These are phyloP conservation scores for Allium fistulosum DNA, from an alignment of 106 monocot genomes.

Conservation along the genomic window DNA sequence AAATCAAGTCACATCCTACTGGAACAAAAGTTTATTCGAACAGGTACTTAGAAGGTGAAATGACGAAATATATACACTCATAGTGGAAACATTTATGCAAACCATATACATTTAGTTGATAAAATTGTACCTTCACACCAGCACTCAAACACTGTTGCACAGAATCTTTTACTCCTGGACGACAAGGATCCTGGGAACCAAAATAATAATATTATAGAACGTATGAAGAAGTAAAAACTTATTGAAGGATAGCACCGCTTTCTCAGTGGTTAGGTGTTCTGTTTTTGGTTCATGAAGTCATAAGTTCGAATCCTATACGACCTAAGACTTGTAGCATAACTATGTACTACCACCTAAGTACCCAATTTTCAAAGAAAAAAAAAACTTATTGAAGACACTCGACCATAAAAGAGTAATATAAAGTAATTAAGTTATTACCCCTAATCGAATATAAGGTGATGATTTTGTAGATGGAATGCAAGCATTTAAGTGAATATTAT, in stretches of 20 bases:
- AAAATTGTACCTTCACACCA: conserved; percentile 70
- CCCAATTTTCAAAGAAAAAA: no score
- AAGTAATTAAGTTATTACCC: neutral
- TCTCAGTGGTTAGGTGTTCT: neutral
- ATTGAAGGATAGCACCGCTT: neutral
- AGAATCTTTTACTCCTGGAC: conserved; percentile 77
- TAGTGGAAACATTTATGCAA: neutral
- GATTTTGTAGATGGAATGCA: neutral
- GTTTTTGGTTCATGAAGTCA: neutral
- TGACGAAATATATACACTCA: neutral
- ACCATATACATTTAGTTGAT: neutral
- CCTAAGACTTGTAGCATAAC: no score
- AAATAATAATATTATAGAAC: neutral
- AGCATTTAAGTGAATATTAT: neutral
- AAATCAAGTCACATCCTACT: no score
- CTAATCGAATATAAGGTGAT: neutral
- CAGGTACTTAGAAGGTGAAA: no score
- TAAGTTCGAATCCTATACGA: no score
- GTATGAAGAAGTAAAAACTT: neutral
- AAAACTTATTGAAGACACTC: no score
- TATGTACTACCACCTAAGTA: no score
- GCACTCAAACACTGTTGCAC: conserved; percentile 63
- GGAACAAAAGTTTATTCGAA: no score
- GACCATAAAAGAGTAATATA: no score
- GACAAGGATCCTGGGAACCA: conserved; percentile 81